phyloP scores from a whole-genome alignment of 768 basidiomycete species.

The Tylopilus sp. region DNA sequence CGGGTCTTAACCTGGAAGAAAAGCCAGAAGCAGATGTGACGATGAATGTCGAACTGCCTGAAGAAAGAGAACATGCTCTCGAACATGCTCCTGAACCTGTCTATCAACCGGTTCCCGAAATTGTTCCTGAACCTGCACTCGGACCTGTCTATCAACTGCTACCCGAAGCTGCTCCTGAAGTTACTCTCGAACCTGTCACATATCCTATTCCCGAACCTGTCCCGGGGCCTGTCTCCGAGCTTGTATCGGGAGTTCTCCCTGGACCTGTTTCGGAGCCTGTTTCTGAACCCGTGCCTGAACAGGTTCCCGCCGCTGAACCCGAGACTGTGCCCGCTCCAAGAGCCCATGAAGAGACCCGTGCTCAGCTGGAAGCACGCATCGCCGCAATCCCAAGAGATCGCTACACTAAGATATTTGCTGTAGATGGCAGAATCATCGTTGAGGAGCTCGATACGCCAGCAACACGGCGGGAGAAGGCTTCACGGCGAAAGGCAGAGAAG shows the following conservation, averaged over 20 bases:
- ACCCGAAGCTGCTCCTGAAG: background rate
- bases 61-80: constrained; percentile 3
- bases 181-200: background rate
- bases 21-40: constrained; percentile 13
- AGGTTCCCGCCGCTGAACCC: background rate
- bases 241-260: background rate
- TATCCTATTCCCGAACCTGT: no score
- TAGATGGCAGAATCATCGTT: constrained; percentile 56
- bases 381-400: constrained; percentile 27
- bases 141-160: background rate
- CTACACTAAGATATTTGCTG: constrained; percentile 29
- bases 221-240: background rate
- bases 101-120: background rate
- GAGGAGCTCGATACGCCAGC: constrained; percentile 73
- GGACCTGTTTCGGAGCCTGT: background rate
- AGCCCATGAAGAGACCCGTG: constrained; percentile 6
- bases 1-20: constrained; percentile 19
- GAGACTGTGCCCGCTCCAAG: background rate
- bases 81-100: background rate
- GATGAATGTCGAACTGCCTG: constrained; percentile 15
- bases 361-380: constrained; percentile 26
- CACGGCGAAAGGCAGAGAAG: constrained; percentile 42
- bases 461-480: constrained; percentile 56
- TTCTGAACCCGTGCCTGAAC: background rate
- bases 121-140: background rate